phyloP scores from a whole-genome alignment of 2,329 filamentous ascomycete species.

The Aureobasidium sp. region DNA sequence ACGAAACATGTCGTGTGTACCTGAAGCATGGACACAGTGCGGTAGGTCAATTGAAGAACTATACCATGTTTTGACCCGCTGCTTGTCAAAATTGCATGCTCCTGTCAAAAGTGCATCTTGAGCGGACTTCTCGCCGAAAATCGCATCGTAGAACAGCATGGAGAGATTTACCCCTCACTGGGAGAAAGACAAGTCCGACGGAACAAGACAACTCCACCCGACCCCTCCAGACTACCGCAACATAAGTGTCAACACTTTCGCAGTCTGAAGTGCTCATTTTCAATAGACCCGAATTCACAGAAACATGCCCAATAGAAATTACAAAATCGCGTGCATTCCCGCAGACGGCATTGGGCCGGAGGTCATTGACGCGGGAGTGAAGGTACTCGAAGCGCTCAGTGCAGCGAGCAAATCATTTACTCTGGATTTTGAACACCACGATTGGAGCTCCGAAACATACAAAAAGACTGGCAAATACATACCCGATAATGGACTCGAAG shows the following conservation, averaged over 20 bases:
- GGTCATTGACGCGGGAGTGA: constrained; percentile 70
- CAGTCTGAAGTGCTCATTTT: not conserved
- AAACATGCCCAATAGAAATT: constrained; percentile 26
- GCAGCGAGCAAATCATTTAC: constrained; percentile 59
- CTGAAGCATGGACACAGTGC: not conserved
- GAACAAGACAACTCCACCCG: not conserved
- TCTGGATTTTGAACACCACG: constrained; percentile 68
- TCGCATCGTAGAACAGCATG: not conserved
- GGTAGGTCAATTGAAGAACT: not conserved
- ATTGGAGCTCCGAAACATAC: constrained; percentile 74
- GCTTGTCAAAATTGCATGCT: not conserved
- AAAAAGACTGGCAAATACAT: constrained; percentile 73
- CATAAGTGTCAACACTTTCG: not conserved
- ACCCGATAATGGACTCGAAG: constrained; percentile 64
- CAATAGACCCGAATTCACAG: too few species aligned
- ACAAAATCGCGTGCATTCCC: constrained; percentile 69
- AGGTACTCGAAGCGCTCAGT: constrained; percentile 64
- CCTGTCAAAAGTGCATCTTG: not conserved
- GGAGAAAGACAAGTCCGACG: constrained; percentile 4
- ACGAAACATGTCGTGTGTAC: too few species aligned
- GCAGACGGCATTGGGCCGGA: constrained; percentile 77
- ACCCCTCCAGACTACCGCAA: not conserved
- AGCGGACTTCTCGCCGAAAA: not conserved
- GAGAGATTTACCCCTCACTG: constrained; percentile 9
- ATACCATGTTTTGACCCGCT: not conserved